phyloP scores from a whole-genome alignment of 169 alveolate genomes.

The Plasmodium vivax region DNA sequence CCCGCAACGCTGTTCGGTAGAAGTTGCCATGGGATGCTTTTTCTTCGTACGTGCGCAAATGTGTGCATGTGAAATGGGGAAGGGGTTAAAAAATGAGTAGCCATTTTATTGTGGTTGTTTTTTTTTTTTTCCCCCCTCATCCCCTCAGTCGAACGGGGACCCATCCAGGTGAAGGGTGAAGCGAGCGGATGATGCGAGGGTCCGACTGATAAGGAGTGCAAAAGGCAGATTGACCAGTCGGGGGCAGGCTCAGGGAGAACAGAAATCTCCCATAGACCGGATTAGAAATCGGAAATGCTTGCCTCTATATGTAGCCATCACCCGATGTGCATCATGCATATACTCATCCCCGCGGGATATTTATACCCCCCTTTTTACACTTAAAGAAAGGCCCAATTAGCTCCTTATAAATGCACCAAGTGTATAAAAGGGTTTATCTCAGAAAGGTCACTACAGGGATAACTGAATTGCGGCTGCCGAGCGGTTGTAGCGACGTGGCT shows the following conservation, averaged over 20 bases:
- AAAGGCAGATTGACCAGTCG: neutral
- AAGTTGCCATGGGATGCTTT: neutral
- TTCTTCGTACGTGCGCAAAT: neutral
- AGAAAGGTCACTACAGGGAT: neutral
- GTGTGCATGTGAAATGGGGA: neutral
- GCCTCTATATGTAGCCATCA: neutral
- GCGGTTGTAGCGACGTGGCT: neutral
- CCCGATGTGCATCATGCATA: neutral
- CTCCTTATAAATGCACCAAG: neutral
- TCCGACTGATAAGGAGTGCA: neutral
- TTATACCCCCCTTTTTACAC: neutral
- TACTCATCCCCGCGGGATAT: neutral
- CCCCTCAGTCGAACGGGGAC: neutral
- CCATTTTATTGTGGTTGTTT: neutral
- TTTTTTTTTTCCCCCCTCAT: neutral
- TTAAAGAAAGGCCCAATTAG: neutral
- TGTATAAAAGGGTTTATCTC: neutral
- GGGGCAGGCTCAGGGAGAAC: neutral
- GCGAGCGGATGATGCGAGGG: neutral
- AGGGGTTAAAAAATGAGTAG: neutral
- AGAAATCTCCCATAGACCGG: neutral
- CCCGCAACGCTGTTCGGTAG: neutral
- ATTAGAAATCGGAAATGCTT: neutral
- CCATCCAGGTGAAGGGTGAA: neutral
- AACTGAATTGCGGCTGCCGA: neutral